Evolutionary conservation across 1,139 yeast species (phyloP), one percentile per base, ranked within the genome.

Genomic region (Taiozyma sp.): DNA sequence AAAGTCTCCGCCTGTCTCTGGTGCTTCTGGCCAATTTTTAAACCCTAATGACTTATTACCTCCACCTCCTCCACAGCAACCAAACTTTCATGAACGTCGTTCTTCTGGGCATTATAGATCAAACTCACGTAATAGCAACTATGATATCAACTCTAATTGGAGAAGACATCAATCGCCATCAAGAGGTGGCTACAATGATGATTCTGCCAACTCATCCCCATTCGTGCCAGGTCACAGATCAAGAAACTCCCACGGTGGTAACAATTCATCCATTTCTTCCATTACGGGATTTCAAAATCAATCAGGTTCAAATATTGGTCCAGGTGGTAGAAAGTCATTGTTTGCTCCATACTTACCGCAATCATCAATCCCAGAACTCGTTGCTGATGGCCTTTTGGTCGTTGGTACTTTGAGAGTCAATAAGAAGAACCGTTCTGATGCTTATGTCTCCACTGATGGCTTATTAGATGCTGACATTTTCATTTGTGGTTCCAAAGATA

Each of bases 401-500:
- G 86, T 96, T 5, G 99, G 99, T 60, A 85, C 87, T 27, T 76
- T 93, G 61, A 80, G 99, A 60, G 99, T 93, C 49, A 93, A 93
- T 71, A 91, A 91, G 67, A 93, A 93, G 71, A 93, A 93, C 68
- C 80, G 99, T 63, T 89, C 97, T 1, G 99, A 93, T 70, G 99
- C 99, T 1, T 93, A 95, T 70, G 98, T 93, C 19, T 85, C 97
- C 5, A 93, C 98, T 0, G 97, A 92, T 66, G 97, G 97, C 3
- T 78, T 92, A 44, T 76, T 93, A 57, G 99, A 93, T 70, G 96
- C 98, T 0, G 99, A 93, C 69, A 90, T 93, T 56, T 93, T 91
- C 66, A 93, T 93, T 59, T 95, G 98, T 73, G 99, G 99, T 13
- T 92, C 98, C n/a, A 93, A 93, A 68, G 99, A 93, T 70, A 88